Evolutionary conservation across 345 rosid species (phyloP), one percentile per base, ranked within the genome.

Genomic region (Boechera retrofracta): DNA sequence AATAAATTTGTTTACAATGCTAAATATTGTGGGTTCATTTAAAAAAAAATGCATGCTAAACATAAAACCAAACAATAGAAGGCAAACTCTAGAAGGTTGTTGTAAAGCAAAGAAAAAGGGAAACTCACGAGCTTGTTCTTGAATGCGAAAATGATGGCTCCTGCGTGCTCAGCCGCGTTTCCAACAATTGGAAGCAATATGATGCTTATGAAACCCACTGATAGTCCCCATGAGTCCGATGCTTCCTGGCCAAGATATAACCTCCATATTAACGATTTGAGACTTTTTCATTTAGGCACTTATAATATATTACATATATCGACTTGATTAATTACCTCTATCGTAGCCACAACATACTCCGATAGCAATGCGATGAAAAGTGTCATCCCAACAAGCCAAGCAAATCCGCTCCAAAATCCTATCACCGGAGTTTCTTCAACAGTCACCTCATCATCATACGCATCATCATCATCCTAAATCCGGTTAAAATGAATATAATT

Each of bases 121-220:
- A 38, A 59, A 61, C 91, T 83, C 67, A 89, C 98, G 67, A 90
- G 52, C 82, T 94, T 92, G 88, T 94, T 89, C 78, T 92, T 94
- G 74, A 89, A 94, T 5, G 98, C 98, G 72, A 94, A 94, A 32
- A 92, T 89, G 85, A 94, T 61, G 8, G 98, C 98, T 54, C 97
- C 95, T 15, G 97, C 98, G 48, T 94, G 98, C 79, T 92, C 97
- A 6, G 97, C 93, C 4, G 98, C 98, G 48, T 94, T 94, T 78
- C 98, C 97, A 64, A 94, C 97, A 26, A 94, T 89, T 9, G 98
- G 97, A 5, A 94, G 90, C 84, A 92, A 69, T 66, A 94, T 92
- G 38, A 92, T 87, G 83, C 98, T 90, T 36, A 92, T 88, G 74
- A 94, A 94, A 80, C 95, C 88, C 38, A 94, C 88, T 7, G 98